Base-by-base conservation (phyloP, 805 yeast genomes). In the Yarrowia divulgata region DNA sequence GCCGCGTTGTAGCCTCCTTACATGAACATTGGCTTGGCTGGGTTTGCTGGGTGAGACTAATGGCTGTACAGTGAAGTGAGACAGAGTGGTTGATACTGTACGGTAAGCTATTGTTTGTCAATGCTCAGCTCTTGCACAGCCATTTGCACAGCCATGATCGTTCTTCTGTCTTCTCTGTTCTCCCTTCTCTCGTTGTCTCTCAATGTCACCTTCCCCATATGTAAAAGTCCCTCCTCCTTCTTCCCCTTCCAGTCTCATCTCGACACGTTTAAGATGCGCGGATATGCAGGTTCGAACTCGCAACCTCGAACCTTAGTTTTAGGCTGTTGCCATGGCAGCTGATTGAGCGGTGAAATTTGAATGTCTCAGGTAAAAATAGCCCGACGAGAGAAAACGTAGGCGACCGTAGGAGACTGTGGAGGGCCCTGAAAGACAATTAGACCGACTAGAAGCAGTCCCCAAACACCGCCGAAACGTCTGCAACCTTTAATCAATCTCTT, bases 241-340 rank as follows among this genome's bases (percentile, higher is more conserved):
- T n/a, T 8, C 7, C 14, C 14, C 23, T 23, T 43, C 48, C 18
- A 43, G 8, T n/a, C 18, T n/a, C 23, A 4, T 18, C 16, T 14
- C n/a, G 35, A 48, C 52, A 48, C 52, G 52, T 48, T 48, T 48
- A 29, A 13, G 6, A 48, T 7, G 52, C 29, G 52, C 35, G 52
- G 35, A 48, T 48, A 48, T 48, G 52, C 52, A 48, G 52, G 52
- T 48, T 48, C 52, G 52, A 23, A 48, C 52, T 19, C 49, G 14
- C 49, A 45, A 45, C 49, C 12, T 45, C 19, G 29, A 23, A 19
- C 5, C n/a, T 18, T 18, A 8, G 49, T 10, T 40, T 8, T 2
- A 8, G 29, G 29, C 29, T 23, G 46, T 43, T 43, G 46, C 46
- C 46, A n/a, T n/a, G 46, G 46, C 46, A n/a, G 46, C 46, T 13